Evolutionary conservation across 1,284 basidiomycete genomes (phyloP), one percentile per base, ranked within the genome.

Genomic region (Ustilago sp.): DNA sequence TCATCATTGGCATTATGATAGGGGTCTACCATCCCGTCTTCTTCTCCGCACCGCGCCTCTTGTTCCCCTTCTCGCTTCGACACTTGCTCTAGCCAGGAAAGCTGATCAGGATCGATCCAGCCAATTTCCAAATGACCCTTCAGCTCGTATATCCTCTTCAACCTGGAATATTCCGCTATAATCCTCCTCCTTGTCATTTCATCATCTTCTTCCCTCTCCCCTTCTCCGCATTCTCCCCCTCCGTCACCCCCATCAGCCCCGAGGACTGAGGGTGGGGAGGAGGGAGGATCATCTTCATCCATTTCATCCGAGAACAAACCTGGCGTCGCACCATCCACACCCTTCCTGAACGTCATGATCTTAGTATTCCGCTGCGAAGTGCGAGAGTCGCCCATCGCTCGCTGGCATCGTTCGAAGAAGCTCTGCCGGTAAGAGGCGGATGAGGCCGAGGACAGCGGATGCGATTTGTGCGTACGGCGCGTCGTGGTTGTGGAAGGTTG

Each of bases 31-130:
- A 9, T 15, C 23, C 32, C 32, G 45, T 52, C 43, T 19, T 9
- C 48, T 19, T 19, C 31, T 36, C 55, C 6, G 45, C 5, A 28
- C 36, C 36, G 0, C n/a, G n/a, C 32, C 17, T 41, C n/a, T 48
- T 47, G 28, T 56, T 50, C 9, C 7, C 57, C 47, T 36, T 43
- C 39, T 34, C 59, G 52, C 19, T 47, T 32, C 28, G 32, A 34
- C 54, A 75, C 59, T 4, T 55, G 23, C 32, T 79, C 73, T 12
- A 79, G 51, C 69, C 74, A 79, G 5, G 31, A 39, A 17, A 78
- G 31, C 35, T 78, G 68, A 56, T 78, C 76, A 17, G 76, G 68
- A 52, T 74, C 67, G 39, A 79, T 65, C 77, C 77, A 79, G 2
- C 76, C 76, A 17, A 78, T 68, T 54, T 78, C 76, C 32, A 68